Evolutionary conservation across 192 early-diverging fungal genomes (phyloP).

Genomic region (Coemansia furcata): DNA sequence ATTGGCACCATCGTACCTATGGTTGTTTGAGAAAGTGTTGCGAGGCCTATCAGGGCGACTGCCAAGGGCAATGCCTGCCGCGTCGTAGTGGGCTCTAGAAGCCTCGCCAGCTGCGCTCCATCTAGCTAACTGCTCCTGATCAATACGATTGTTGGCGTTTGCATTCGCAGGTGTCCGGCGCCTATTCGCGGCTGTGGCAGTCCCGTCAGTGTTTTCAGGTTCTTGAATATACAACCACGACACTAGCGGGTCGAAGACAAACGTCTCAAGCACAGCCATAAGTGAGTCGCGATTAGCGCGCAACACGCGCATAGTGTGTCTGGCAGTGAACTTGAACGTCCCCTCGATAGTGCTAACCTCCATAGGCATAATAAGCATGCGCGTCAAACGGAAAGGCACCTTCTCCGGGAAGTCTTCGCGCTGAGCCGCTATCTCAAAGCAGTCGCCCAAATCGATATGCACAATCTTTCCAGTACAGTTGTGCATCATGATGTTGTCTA

Average conservation of each 20-base stretch:
- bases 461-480: constrained; percentile 86
- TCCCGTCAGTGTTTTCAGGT: not conserved
- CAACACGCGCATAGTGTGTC: constrained; percentile 91
- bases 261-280: constrained; percentile 98
- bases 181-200: not conserved
- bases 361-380: constrained; percentile 97
- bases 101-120: not conserved
- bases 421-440: constrained; percentile 95
- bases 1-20: not conserved
- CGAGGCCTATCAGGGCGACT: constrained; percentile 19
- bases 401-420: constrained; percentile 92
- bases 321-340: constrained; percentile 88
- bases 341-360: constrained; percentile 96
- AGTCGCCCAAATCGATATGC: constrained; percentile 98
- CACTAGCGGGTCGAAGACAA: constrained; percentile 86
- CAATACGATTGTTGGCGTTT: not conserved
- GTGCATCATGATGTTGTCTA: constrained; percentile 93
- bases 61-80: not conserved
- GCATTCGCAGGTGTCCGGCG: not conserved
- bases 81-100: not conserved
- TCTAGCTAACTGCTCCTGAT: not conserved
- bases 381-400: constrained; percentile 93
- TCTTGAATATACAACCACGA: constrained; percentile 22
- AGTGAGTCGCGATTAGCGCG: constrained; percentile 93
- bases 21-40: constrained; percentile 11